Evolutionary conservation across 106 monocot genomes (phyloP).

Genomic region (Xerophyta viscosa): DNA sequence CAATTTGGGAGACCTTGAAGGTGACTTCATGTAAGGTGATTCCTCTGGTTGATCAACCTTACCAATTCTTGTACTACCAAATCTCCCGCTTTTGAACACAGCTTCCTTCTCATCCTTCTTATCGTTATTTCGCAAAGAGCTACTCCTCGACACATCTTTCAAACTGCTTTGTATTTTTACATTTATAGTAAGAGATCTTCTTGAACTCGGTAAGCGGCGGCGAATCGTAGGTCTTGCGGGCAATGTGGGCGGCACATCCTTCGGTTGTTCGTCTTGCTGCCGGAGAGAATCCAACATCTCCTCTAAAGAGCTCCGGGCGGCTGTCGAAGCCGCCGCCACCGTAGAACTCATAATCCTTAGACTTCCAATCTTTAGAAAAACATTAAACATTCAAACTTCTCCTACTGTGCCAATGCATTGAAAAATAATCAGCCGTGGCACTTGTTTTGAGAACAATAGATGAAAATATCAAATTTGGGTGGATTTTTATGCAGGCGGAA

Average conservation of each 20-base stretch:
- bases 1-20: not conserved
- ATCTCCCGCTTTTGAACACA: conserved; percentile 10
- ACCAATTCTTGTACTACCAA: conserved; percentile 5
- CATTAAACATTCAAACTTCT: no score
- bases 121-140: not conserved
- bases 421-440: no score
- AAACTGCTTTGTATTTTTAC: conserved; percentile 7
- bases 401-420: no score
- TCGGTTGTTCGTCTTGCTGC: conserved; percentile 30
- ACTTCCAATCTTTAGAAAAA: no score
- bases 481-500: no score
- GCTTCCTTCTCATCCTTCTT: conserved; percentile 8
- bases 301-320: conserved; percentile 28
- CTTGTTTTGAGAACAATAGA: no score
- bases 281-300: conserved; percentile 36
- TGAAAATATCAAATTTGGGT: no score
- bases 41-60: conserved; percentile 13
- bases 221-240: conserved; percentile 24
- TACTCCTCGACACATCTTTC: not conserved
- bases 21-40: conserved; percentile 15
- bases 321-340: not conserved
- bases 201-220: conserved; percentile 29
- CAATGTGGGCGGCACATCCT: conserved; percentile 35
- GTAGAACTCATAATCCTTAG: conserved; percentile 2
- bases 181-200: conserved; percentile 18